A percentile compares a stretch with the other conserved stretches of the same genome.
phyloP scores from a whole-genome alignment of 495 filamentous ascomycete genomes.

The Barbatosphaeria neglecta region DNA sequence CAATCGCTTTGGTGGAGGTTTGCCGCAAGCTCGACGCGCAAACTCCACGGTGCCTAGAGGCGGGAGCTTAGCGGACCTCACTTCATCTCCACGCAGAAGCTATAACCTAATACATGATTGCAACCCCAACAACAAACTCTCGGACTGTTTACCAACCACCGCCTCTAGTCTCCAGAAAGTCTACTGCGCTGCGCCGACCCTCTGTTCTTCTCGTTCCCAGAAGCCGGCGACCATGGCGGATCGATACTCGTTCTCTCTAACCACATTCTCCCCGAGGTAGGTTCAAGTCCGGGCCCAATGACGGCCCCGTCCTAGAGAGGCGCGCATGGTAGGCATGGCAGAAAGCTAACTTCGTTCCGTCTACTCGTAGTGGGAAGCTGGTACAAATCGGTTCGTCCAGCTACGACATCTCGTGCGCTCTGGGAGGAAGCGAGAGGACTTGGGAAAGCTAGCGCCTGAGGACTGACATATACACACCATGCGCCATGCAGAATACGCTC shows the following conservation, averaged over 20 bases:
- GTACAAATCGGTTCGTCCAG: slow-evolving; percentile 59
- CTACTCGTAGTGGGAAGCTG: slow-evolving; percentile 69
- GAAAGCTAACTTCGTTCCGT: too few species aligned
- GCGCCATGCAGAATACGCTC: slow-evolving; percentile 71
- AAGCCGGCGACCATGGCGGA: slow-evolving; percentile 93
- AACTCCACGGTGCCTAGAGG: slow-evolving; percentile 11
- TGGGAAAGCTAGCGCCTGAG: not conserved
- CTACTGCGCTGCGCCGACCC: too few species aligned
- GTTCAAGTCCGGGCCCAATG: slow-evolving; percentile 11
- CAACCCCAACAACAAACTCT: too few species aligned
- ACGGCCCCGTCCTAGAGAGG: slow-evolving; percentile 28
- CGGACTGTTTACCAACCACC: too few species aligned
- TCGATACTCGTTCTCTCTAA: slow-evolving; percentile 98
- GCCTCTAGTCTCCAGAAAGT: too few species aligned
- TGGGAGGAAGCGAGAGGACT: not conserved
- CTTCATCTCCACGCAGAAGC: too few species aligned
- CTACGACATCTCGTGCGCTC: not conserved
- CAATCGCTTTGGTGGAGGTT: too few species aligned
- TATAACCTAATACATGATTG: too few species aligned
- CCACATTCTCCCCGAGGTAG: slow-evolving; percentile 99
- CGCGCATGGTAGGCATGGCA: too few species aligned
- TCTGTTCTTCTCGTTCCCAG: not conserved
- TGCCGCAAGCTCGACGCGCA: slow-evolving; percentile 18
- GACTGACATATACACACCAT: too few species aligned
- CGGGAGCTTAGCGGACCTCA: not conserved